Conservation (phyloP, 805 yeast species). For the Kodamaea kaohsiungensis region DNA sequence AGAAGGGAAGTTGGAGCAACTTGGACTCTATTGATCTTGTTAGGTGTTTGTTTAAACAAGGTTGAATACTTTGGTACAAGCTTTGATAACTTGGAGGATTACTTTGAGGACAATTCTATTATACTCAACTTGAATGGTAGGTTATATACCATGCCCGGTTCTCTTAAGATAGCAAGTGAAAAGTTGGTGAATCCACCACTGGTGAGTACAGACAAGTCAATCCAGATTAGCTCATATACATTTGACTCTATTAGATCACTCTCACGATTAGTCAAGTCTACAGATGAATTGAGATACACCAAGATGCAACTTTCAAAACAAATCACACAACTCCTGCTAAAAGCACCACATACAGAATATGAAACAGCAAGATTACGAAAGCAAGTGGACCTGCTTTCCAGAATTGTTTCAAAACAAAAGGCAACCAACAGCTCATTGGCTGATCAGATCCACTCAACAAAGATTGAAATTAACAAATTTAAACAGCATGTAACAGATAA, state of each 20-base stretch:
- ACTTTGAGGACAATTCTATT: slow-evolving; percentile 21
- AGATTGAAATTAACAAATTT: slow-evolving; percentile 22
- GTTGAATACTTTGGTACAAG: slow-evolving; percentile 14
- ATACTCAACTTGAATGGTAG: slow-evolving; percentile 21
- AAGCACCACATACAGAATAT: background rate
- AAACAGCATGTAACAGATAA: slow-evolving; percentile 18
- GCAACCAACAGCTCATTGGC: slow-evolving; percentile 22
- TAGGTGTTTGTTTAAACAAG: slow-evolving; percentile 19
- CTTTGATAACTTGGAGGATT: slow-evolving; percentile 14
- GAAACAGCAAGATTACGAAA: background rate
- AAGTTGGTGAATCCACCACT: slow-evolving; percentile 1
- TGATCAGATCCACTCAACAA: slow-evolving; percentile 12
- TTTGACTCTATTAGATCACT: slow-evolving; percentile 33
- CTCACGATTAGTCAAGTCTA: slow-evolving; percentile 23
- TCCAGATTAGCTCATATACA: slow-evolving; percentile 22
- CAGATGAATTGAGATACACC: slow-evolving; percentile 28
- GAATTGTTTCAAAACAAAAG: slow-evolving; percentile 16
- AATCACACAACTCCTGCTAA: background rate
- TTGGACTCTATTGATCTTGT: slow-evolving; percentile 23
- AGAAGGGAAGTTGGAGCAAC: slow-evolving; percentile 1
- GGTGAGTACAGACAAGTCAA: background rate
- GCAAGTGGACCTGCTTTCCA: background rate
- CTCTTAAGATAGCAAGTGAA: slow-evolving; percentile 4
- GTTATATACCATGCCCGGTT: slow-evolving; percentile 20
- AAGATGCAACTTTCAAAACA: slow-evolving; percentile 24